phyloP scores from a whole-genome alignment of 2,329 filamentous ascomycete species.

The Periconia sp. region DNA sequence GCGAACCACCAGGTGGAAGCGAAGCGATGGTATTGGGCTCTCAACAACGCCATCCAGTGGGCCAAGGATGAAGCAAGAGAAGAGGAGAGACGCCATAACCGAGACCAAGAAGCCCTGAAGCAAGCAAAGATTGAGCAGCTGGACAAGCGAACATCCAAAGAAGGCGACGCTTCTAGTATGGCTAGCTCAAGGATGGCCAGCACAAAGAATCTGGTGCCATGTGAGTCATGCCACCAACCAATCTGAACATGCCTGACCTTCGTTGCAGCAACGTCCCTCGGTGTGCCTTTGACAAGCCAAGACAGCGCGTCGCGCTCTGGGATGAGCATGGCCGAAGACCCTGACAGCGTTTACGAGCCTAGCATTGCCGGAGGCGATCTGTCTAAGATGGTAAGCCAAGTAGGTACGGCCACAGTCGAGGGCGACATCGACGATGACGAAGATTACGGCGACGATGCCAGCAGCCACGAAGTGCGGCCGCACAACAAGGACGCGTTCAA shows the following conservation, averaged over 20 bases:
- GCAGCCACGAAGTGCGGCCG: slow-evolving; percentile 73
- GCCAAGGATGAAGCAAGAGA: slow-evolving; percentile 95
- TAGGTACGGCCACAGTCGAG: slow-evolving; percentile 59
- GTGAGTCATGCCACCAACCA: too few species aligned
- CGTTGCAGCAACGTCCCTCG: slow-evolving; percentile 51
- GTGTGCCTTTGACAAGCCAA: slow-evolving; percentile 54
- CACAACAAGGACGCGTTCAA: slow-evolving; percentile 92
- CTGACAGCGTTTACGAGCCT: slow-evolving; percentile 63
- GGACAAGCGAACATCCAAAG: slow-evolving; percentile 51
- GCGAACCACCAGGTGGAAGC: slow-evolving; percentile 98
- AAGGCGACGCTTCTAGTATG: slow-evolving; percentile 51
- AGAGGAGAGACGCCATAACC: slow-evolving; percentile 77
- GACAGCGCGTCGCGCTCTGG: slow-evolving; percentile 43
- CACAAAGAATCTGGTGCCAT: slow-evolving; percentile 38
- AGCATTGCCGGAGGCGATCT: slow-evolving; percentile 63
- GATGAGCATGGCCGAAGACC: slow-evolving; percentile 61
- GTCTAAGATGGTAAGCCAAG: slow-evolving; percentile 55
- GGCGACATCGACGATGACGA: slow-evolving; percentile 69
- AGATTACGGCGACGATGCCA: slow-evolving; percentile 80
- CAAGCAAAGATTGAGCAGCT: slow-evolving; percentile 81
- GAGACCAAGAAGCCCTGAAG: slow-evolving; percentile 73
- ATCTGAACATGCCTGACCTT: too few species aligned
- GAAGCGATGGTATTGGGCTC: slow-evolving; percentile 98
- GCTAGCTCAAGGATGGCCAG: slow-evolving; percentile 38
- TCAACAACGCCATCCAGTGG: slow-evolving; percentile 99